A percentile compares a stretch with the other conserved stretches of the same genome.
phyloP scores from a whole-genome alignment of 345 rosid species.

The Salix caprea region DNA sequence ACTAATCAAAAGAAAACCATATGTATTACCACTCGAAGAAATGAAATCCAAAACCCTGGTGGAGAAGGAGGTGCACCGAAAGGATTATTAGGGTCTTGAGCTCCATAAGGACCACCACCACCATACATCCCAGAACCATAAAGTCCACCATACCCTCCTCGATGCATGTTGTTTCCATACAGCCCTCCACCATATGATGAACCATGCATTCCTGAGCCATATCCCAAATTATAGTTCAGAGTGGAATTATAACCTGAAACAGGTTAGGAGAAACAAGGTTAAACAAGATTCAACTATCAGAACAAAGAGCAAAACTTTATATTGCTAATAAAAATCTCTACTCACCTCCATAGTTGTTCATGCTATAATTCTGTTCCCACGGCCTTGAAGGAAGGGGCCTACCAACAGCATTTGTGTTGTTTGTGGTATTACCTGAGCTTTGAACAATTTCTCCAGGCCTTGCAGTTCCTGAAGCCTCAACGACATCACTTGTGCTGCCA shows the following conservation, averaged over 20 bases:
- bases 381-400: constrained; percentile 15
- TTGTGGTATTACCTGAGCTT: not conserved
- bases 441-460: constrained; percentile 16
- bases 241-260: constrained; percentile 4
- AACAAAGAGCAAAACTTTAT: not conserved
- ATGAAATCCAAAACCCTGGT: constrained; percentile 20
- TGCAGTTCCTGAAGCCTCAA: constrained; percentile 22
- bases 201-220: constrained; percentile 8
- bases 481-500: constrained; percentile 22
- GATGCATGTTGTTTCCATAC: constrained; percentile 6
- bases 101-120: constrained; percentile 16
- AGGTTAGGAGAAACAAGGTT: not conserved
- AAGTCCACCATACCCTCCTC: constrained; percentile 16
- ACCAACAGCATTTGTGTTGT: not conserved
- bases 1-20: not conserved
- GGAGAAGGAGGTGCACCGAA: constrained; percentile 16
- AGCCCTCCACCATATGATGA: constrained; percentile 1
- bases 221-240: constrained; percentile 9
- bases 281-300: not conserved
- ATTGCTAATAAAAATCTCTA: not conserved
- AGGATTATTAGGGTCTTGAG: constrained; percentile 16
- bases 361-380: constrained; percentile 9
- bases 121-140: constrained; percentile 16
- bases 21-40: constrained; percentile 9
- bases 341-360: constrained; percentile 9